These are phyloP conservation scores for Xylaria sp. DNA, from an alignment of 2,329 filamentous ascomycete species.

Conservation along the genomic window DNA sequence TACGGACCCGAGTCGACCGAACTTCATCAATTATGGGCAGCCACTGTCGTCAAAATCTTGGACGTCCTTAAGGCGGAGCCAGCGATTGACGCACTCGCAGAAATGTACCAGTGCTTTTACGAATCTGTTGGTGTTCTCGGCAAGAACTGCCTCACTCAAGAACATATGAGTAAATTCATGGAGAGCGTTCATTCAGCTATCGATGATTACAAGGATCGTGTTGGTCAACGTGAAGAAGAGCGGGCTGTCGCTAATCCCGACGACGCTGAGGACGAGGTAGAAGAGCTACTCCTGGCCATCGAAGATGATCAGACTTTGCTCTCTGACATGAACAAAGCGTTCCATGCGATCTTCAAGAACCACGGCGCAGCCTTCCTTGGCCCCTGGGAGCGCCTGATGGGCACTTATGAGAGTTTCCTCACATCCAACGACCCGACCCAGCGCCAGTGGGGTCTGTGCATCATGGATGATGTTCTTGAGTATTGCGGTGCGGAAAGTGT, in stretches of 20 bases:
- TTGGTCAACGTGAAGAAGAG: conserved; percentile 77
- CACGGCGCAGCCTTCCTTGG: conserved; percentile 79
- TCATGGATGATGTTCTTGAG: conserved; percentile 96
- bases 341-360: conserved; percentile 98
- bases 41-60: conserved; percentile 81
- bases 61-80: conserved; percentile 92
- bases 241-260: conserved; percentile 66
- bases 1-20: conserved; percentile 77
- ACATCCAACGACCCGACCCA: conserved; percentile 79
- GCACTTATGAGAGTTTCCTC: conserved; percentile 82
- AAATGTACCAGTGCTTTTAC: conserved; percentile 99
- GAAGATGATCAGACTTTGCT: conserved; percentile 96
- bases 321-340: conserved; percentile 99
- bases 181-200: conserved; percentile 78
- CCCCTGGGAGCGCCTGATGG: conserved; percentile 79
- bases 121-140: conserved; percentile 94
- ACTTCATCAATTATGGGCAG: conserved; percentile 76
- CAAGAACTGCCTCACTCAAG: conserved; percentile 68
- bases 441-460: conserved; percentile 97
- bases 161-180: conserved; percentile 84
- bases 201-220: conserved; percentile 87
- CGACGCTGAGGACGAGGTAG: conserved; percentile 83
- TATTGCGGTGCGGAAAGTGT: conserved; percentile 89
- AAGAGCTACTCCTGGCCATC: conserved; percentile 83
- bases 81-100: conserved; percentile 89